Percentiles rank a stretch among this genome's conserved stretches.
These are phyloP conservation scores for Aureobasidium sp. DNA, from an alignment of 2,329 filamentous ascomycete species.

Conservation along the genomic window DNA sequence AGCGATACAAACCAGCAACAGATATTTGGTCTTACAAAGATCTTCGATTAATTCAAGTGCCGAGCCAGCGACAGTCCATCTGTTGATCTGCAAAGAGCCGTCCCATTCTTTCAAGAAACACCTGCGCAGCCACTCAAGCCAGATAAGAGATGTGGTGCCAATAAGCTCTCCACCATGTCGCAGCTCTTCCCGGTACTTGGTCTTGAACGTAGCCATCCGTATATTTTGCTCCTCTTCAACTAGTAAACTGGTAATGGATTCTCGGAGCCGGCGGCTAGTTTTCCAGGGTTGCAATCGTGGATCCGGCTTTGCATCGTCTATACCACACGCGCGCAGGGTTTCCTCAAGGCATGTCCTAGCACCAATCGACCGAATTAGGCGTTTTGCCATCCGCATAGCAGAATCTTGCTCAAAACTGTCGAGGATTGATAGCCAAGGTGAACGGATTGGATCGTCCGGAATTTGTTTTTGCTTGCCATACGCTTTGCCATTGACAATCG, in stretches of 20 bases:
- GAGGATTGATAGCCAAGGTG: slow-evolving; percentile 9
- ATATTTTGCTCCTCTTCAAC: slow-evolving; percentile 11
- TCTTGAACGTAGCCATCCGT: slow-evolving; percentile 12
- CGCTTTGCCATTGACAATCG: slow-evolving; percentile 9
- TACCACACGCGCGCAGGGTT: neutral
- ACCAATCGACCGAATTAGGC: slow-evolving; percentile 43
- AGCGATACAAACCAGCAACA: neutral
- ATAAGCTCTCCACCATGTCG: slow-evolving; percentile 4
- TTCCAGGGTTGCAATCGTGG: slow-evolving; percentile 7
- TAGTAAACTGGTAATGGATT: neutral
- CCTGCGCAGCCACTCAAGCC: slow-evolving; percentile 65
- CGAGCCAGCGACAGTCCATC: slow-evolving; percentile 66
- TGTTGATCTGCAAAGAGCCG: slow-evolving; percentile 61
- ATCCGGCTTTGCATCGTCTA: neutral
- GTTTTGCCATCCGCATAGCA: slow-evolving; percentile 43
- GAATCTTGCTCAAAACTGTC: slow-evolving; percentile 24
- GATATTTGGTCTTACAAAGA: slow-evolving; percentile 21
- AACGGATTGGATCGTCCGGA: neutral
- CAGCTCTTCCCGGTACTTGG: neutral
- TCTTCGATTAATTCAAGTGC: slow-evolving; percentile 66
- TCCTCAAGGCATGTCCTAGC: slow-evolving; percentile 35
- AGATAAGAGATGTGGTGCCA: slow-evolving; percentile 25
- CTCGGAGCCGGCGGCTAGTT: slow-evolving; percentile 5
- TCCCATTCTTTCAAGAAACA: slow-evolving; percentile 77
- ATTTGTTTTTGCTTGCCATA: slow-evolving; percentile 14